phyloP scores from a whole-genome alignment of 768 basidiomycete species.

The Tricholoma terreum region DNA sequence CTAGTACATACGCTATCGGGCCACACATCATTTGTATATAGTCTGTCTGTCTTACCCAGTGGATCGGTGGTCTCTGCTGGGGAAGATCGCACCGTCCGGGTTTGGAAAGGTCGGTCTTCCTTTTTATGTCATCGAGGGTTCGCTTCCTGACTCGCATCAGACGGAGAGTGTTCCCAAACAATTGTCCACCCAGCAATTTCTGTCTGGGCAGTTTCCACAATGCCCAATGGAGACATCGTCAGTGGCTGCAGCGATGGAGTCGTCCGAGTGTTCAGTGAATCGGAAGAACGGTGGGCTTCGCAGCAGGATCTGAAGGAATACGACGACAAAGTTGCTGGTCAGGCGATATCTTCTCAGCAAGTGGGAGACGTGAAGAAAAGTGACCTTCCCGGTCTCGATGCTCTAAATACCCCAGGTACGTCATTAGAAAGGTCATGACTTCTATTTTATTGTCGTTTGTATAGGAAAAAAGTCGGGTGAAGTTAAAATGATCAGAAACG shows the following conservation, averaged over 20 bases:
- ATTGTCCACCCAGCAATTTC: slow-evolving; percentile 94
- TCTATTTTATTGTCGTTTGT: not conserved
- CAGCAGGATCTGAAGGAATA: slow-evolving; percentile 62
- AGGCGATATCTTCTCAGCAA: slow-evolving; percentile 81
- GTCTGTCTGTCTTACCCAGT: slow-evolving; percentile 74
- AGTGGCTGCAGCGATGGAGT: slow-evolving; percentile 88
- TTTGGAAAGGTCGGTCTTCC: slow-evolving; percentile 75
- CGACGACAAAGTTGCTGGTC: slow-evolving; percentile 72
- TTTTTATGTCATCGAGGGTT: not conserved
- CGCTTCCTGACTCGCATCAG: slow-evolving; percentile 34
- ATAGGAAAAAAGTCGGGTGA: slow-evolving; percentile 91
- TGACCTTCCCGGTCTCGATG: slow-evolving; percentile 86
- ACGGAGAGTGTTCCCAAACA: slow-evolving; percentile 85
- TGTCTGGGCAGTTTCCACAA: slow-evolving; percentile 89
- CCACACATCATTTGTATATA: slow-evolving; percentile 97
- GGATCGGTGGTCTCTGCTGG: slow-evolving; percentile 88
- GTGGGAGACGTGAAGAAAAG: slow-evolving; percentile 91
- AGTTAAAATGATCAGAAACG: slow-evolving; percentile 86
- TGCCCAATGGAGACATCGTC: slow-evolving; percentile 90
- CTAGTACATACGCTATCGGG: slow-evolving; percentile 78
- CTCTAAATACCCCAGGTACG: slow-evolving; percentile 67
- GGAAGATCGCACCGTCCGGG: slow-evolving; percentile 88
- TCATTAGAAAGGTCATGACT: not conserved
- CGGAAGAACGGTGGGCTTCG: slow-evolving; percentile 70
- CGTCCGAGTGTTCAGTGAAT: slow-evolving; percentile 81